A percentile compares a stretch with the other conserved stretches of the same genome.
Conservation (phyloP, 305 asterid genomes). For the Fraxinus xanthoxyloides region DNA sequence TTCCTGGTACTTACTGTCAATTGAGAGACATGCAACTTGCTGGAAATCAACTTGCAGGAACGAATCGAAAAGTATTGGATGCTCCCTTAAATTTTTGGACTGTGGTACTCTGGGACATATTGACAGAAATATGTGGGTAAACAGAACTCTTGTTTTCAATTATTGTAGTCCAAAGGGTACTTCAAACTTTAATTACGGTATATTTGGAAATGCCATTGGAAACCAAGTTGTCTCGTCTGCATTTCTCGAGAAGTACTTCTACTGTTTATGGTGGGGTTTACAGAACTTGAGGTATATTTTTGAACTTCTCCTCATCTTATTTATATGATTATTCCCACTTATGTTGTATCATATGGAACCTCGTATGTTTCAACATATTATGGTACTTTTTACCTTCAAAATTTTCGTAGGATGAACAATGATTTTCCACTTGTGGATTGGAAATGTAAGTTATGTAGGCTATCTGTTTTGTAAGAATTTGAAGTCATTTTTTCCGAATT, state of each 20-base stretch:
- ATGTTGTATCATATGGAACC: background rate
- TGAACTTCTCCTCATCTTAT: background rate
- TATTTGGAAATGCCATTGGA: slow-evolving; percentile 62
- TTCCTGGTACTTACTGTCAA: slow-evolving; percentile 64
- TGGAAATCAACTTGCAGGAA: slow-evolving; percentile 60
- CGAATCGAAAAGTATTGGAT: slow-evolving; percentile 35
- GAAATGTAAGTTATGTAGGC: background rate
- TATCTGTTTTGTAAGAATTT: background rate
- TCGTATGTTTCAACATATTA: no score
- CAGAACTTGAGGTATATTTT: slow-evolving; percentile 66
- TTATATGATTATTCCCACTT: background rate
- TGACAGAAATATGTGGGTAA: slow-evolving; percentile 56
- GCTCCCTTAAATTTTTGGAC: slow-evolving; percentile 60
- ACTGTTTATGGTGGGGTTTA: slow-evolving; percentile 93
- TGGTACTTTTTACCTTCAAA: background rate
- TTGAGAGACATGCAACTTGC: slow-evolving; percentile 63
- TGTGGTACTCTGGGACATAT: slow-evolving; percentile 48
- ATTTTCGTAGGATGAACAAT: background rate
- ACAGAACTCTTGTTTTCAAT: slow-evolving; percentile 50
- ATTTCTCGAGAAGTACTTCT: slow-evolving; percentile 75
- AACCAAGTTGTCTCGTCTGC: slow-evolving; percentile 62
- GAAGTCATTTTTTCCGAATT: slow-evolving; percentile 9
- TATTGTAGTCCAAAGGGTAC: slow-evolving; percentile 55
- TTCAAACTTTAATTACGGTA: slow-evolving; percentile 60
- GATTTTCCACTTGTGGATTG: background rate